Base-by-base conservation (phyloP, 2,329 filamentous ascomycete species). In the Sphaceloma murrayae region DNA sequence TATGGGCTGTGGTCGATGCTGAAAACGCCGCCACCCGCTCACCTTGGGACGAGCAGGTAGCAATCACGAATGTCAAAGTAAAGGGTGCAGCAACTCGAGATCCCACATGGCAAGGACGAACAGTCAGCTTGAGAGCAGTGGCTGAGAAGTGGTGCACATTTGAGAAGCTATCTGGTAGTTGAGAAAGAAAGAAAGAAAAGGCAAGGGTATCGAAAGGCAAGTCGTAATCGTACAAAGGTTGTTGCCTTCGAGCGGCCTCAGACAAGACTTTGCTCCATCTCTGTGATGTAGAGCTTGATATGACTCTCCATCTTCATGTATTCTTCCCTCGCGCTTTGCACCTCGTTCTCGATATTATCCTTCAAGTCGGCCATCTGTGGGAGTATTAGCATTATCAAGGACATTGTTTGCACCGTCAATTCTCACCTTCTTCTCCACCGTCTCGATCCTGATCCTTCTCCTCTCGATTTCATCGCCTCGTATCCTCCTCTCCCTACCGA, bases 301-400 rank as follows among this genome's bases (percentile, higher is more conserved):
- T 98, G 91, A 27, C 86, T 82, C 63, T 96, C 89, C 78, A 98
- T 82, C 77, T 95, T 95, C 60, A 94, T 74, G 64, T 94, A 98
- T 68, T 96, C 86, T 53, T 94, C 88, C 55, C 94, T 79, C 1
- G 91, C 87, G 46, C 77, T 78, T 59, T 91, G 85, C 6, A 96
- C 82, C 64, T 98, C 91, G 49, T 82, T 88, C 60, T 96, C 89
- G 51, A 98, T 94, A 56, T 91, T 93, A 62, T 96, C 91, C 60
- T 95, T 96, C 54, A 98, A 73, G 63, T 98, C 91, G 36, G 83
- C 79, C 89, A 96, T 98, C 88, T 95, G 49, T 10, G n/a, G 34
- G 30, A 17, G 13, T 36, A 17, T 38, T 21, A 47, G 29, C 16
- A 33, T 10, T 14, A 31, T 10, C 10, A 38, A 34, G 14, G 21